These are phyloP conservation scores for Fusarium lateritium DNA, from an alignment of 2,329 filamentous ascomycete species.

Conservation along the genomic window DNA sequence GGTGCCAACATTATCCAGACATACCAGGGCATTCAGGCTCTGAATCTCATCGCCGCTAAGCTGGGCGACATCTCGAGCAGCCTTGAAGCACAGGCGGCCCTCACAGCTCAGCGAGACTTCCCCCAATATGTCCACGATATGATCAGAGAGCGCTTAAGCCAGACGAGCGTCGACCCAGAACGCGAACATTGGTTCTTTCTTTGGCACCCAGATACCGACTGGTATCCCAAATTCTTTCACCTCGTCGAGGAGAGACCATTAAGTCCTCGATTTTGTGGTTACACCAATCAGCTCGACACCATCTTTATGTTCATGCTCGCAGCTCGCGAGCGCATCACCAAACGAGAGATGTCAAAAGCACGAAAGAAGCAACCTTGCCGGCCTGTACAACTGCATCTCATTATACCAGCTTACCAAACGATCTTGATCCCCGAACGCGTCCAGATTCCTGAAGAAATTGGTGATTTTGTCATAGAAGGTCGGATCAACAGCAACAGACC, in stretches of 20 bases:
- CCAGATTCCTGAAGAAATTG: conserved; percentile 54
- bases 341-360: conserved; percentile 47
- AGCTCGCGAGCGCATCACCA: conserved; percentile 47
- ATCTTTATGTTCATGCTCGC: conserved; percentile 59
- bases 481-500: conserved; percentile 57
- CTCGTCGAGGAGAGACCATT: conserved; percentile 54
- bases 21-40: conserved; percentile 55
- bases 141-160: conserved; percentile 54
- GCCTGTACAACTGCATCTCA: conserved; percentile 54
- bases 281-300: conserved; percentile 59
- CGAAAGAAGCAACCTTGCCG: conserved; percentile 38
- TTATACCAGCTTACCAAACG: conserved; percentile 58
- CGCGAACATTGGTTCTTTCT: conserved; percentile 58
- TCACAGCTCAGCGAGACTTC: conserved; percentile 56
- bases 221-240: conserved; percentile 59
- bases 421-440: conserved; percentile 56
- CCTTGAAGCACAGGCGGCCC: conserved; percentile 55
- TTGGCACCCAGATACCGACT: conserved; percentile 59
- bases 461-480: conserved; percentile 57
- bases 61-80: conserved; percentile 54
- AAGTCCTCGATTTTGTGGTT: conserved; percentile 56
- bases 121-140: conserved; percentile 56
- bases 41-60: conserved; percentile 55
- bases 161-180: conserved; percentile 51
- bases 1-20: conserved; percentile 55